Percentiles rank a stretch among this genome's conserved stretches.
These are phyloP conservation scores for Diaporthe citri DNA, from an alignment of 2,329 filamentous ascomycete species.

Conservation along the genomic window DNA sequence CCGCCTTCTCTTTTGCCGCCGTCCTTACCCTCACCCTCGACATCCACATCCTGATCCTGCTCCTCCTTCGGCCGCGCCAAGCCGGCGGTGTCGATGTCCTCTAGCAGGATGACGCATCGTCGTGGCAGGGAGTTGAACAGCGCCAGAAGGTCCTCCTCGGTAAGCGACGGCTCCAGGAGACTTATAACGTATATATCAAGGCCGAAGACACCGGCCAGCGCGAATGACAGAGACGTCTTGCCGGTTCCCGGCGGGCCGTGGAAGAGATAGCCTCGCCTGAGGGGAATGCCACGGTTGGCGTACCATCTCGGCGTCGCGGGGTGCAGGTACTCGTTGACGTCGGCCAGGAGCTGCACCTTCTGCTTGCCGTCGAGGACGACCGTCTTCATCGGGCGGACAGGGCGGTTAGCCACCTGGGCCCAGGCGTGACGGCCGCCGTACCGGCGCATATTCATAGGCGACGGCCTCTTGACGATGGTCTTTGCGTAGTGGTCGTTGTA, in stretches of 20 bases:
- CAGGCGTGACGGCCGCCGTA: conserved; percentile 61
- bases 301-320: conserved; percentile 80
- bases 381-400: conserved; percentile 78
- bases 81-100: conserved; percentile 78
- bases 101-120: conserved; percentile 74
- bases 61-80: conserved; percentile 59
- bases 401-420: conserved; percentile 71
- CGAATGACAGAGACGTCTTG: conserved; percentile 77
- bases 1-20: conserved; percentile 41
- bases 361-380: conserved; percentile 78
- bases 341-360: conserved; percentile 75
- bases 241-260: conserved; percentile 81
- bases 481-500: conserved; percentile 66
- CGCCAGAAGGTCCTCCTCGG: conserved; percentile 70
- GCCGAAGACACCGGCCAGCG: conserved; percentile 74
- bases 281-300: conserved; percentile 79
- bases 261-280: conserved; percentile 82
- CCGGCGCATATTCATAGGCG: conserved; percentile 59
- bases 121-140: conserved; percentile 73
- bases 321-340: conserved; percentile 84
- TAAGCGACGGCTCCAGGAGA: conserved; percentile 70
- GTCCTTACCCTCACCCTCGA: conserved; percentile 40
- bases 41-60: conserved; percentile 40
- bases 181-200: conserved; percentile 76
- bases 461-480: conserved; percentile 69